Evolutionary conservation across 768 basidiomycete species (phyloP), one percentile per base, ranked within the genome.

Genomic region (Lentinula guzmanii): DNA sequence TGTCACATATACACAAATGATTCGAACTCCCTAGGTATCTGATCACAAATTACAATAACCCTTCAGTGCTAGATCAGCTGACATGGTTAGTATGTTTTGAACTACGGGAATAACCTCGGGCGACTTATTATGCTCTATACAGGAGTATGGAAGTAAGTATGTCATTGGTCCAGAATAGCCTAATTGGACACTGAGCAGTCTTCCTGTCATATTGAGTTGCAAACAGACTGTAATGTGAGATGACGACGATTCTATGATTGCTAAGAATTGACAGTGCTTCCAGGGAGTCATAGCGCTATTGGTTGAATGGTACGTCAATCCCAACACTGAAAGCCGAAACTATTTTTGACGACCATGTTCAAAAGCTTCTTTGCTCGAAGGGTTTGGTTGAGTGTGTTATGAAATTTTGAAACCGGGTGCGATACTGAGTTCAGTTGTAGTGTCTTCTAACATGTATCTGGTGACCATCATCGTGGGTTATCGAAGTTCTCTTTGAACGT

Each of bases 361-460:
- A 13, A 9, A 61, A 83, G 81, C 63, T 83, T 81, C 69, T 83
- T 82, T 65, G 80, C 80, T 39, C 79, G 78, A 10, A 76, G 82
- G 55, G 78, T 82, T 15, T 81, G 77, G 78, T 76, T 77, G 68
- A 74, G 80, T 80, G 66, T 46, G 76, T 48, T 4, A 35, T 33
- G 18, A 15, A 52, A 13, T 18, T 8, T 24, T 35, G 15, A 21
- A 50, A 37, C 18, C 11, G 35, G 37, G 9, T 52, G 43, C 37
- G 21, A 33, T 9, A 33, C 9, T 24, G 33, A 34, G 10, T 2
- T 7, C 60, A 33, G 28, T 18, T 53, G 41, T 39, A 83, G 82
- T 83, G 72, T 81, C 80, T 52, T 61, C 69, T 50, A 81, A 81
- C 66, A 59, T 67, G 55, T 65, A 74, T 62, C 60, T 82, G 39